Conservation (phyloP, 495 filamentous ascomycete species). For the Lasiosphaeriaceae sp. region DNA sequence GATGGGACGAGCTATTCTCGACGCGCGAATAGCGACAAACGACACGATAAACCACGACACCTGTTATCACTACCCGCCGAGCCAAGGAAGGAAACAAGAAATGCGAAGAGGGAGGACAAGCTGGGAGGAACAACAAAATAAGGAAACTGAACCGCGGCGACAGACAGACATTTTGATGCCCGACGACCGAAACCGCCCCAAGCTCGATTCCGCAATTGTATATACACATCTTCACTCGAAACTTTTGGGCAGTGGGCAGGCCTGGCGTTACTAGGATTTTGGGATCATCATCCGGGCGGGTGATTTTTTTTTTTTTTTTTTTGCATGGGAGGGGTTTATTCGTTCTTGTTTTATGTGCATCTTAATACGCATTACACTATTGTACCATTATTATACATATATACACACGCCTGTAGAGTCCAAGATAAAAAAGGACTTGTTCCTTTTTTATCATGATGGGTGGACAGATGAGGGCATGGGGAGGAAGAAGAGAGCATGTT, state of each 20-base stretch:
- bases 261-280: background rate
- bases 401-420: too few relatives aligned
- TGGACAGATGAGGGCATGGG: too few relatives aligned
- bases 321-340: background rate
- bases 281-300: background rate
- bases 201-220: background rate
- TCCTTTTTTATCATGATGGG: too few relatives aligned
- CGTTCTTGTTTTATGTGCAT: background rate
- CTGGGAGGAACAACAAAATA: background rate
- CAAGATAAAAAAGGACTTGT: too few relatives aligned
- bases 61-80: too few relatives aligned
- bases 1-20: too few relatives aligned
- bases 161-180: background rate
- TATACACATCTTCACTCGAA: conserved; percentile 5
- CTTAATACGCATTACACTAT: too few relatives aligned
- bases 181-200: background rate
- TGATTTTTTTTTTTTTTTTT: background rate
- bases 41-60: too few relatives aligned
- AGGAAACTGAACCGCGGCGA: background rate
- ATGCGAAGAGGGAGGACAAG: background rate
- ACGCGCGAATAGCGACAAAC: too few relatives aligned
- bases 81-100: conserved; percentile 14
- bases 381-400: too few relatives aligned
- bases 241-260: background rate
- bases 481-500: too few relatives aligned